Evolutionary conservation across 495 filamentous ascomycete species (phyloP), one percentile per base, ranked within the genome.

Genomic region (Penicillium parvum): DNA sequence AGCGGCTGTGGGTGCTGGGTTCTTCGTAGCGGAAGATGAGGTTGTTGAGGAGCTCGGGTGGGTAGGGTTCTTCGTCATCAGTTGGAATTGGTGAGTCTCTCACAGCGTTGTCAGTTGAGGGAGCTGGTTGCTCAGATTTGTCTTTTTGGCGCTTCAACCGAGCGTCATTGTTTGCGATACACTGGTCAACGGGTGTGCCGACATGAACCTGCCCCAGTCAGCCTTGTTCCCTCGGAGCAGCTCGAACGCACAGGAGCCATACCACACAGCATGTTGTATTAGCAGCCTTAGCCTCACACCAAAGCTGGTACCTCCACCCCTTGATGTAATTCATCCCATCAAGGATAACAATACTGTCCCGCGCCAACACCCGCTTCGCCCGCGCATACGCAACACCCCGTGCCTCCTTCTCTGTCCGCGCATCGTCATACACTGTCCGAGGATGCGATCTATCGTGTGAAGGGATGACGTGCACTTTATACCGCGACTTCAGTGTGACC

Each of bases 261-360:
- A 96, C 75, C 45, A 96, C 85, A 52, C 86, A 94, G 60, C 76
- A 86, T 5, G 85, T 79, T 7, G 90, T 96, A 45, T 82, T 68
- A 20, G 86, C 65, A 17, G 91, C 88, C 62, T 96, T 97, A 3
- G 90, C 82, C 66, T 96, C 92, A 62, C 92, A 96, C 71, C 82
- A 90, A 2, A 98, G 74, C 70, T 98, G 92, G 63, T 98, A 98
- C 29, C 92, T 75, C 74, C 86, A 96, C 16, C 92, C 92, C 65
- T 98, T 98, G 68, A 98, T 98, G 66, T 97, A 97, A 58, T 97
- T 96, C 58, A 90, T 76, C 5, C 85, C 85, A 64, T 96, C 90
- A 5, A 90, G 76, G 32, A 98, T 80, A 43, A 97, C 89, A 45
- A 98, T 82, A 52, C 85, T 87, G 51, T 89, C 83, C 19, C 77